Conservation (phyloP, 768 basidiomycete species). For the Serendipita sp. region DNA sequence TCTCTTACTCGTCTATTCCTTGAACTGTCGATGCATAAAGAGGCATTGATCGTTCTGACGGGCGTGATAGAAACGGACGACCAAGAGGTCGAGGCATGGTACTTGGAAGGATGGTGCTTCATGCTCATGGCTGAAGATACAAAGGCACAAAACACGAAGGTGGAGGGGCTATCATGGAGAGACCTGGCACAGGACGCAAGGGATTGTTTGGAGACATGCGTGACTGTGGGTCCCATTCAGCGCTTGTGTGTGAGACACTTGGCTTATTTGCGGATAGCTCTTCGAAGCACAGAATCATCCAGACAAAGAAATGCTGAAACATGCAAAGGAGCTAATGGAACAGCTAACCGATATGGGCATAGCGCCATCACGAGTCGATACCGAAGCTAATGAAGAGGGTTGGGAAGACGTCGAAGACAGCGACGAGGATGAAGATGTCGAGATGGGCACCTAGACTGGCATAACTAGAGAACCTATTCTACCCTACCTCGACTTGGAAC, state of each 20-base stretch:
- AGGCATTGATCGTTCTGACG: slow-evolving; percentile 60
- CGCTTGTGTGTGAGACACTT: neutral
- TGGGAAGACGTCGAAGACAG: slow-evolving; percentile 35
- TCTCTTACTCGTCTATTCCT: slow-evolving; percentile 68
- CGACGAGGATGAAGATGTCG: slow-evolving; percentile 24
- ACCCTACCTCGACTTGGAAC: no score
- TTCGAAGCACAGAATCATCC: slow-evolving; percentile 45
- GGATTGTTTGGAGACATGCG: slow-evolving; percentile 72
- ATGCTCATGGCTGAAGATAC: slow-evolving; percentile 66
- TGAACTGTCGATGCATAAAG: slow-evolving; percentile 53
- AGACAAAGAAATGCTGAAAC: slow-evolving; percentile 60
- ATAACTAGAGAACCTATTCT: no score
- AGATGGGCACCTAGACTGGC: slow-evolving; percentile 22
- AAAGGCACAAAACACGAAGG: slow-evolving; percentile 33
- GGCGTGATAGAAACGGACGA: slow-evolving; percentile 71
- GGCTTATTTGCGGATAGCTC: neutral
- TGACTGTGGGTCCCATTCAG: slow-evolving; percentile 35
- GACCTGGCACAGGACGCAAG: slow-evolving; percentile 66
- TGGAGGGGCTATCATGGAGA: slow-evolving; percentile 38
- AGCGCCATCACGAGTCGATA: slow-evolving; percentile 36
- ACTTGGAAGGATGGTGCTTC: slow-evolving; percentile 90
- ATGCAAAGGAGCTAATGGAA: slow-evolving; percentile 55
- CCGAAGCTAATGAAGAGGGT: slow-evolving; percentile 33
- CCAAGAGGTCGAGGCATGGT: slow-evolving; percentile 82
- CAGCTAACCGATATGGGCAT: slow-evolving; percentile 56